Evolutionary conservation across 75 land plant species (phyloP), one percentile per base, ranked within the genome.

Genomic region (Pinus albicaulis): DNA sequence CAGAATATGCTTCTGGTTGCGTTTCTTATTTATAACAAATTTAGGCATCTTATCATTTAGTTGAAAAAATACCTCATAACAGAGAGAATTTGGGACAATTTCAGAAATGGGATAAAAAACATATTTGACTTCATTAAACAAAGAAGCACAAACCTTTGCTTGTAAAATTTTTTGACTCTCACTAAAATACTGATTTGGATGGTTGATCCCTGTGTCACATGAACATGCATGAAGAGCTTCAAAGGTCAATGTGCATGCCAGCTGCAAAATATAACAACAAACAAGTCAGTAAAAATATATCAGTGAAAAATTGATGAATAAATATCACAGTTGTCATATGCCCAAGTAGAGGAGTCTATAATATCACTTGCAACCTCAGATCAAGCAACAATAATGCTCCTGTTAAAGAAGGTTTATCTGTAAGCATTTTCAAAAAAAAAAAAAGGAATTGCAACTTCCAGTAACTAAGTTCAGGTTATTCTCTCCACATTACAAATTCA

Each of bases 181-280:
- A 77, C 53, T 81, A 70, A 90, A 92, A 69, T 94, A 96, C 52
- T 94, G 99, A 63, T 94, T 96, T 60, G 99, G 99, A 83, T 96
- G 99, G 73, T 96, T 96, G 41, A 96, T 90, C 26, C 98, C 99
- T 24, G 84, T 57, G 81, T 90, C 95, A 84, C 91, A 87, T 19
- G 98, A 79, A 66, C 88, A 62, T 26, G 82, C 87, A 79, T 94
- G 98, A 24, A 89, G 80, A 72, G 93, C 89, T 81, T 96, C 95
- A 80, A 96, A 96, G 3, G 92, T 87, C 71, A 92, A 80, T 64
- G 99, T 89, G 82, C 99, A 96, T 8, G 99, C 99, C 73, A 96
- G 73, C 99, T 95, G 90, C 76, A 31, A 5, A 41, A 25, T 34
- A 52, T 20, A 7, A 64, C 68, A 31, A 2, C n/a, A 41, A 41